Evolutionary conservation across 192 early-diverging fungal genomes (phyloP), one percentile per base, ranked within the genome.

Genomic region (Ramicandelaber brevisporus): DNA sequence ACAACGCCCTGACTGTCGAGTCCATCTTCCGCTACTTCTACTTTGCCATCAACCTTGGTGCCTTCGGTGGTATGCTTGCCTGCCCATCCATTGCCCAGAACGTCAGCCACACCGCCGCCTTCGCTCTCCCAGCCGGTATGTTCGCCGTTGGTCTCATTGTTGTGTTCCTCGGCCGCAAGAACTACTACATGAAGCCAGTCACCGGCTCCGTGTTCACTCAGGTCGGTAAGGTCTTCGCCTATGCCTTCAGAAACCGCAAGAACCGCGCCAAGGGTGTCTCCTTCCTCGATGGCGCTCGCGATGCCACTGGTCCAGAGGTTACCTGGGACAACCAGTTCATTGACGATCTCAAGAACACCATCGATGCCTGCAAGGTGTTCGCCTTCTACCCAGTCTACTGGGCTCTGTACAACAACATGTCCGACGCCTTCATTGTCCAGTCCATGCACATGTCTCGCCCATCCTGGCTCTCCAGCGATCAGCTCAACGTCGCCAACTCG

Each of bases 401-500:
- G 50, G 40, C 36, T 21, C 27, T 52, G 21, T 71, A 69, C 34
- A 41, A 43, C 30, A 63, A 75, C 38, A 69, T 71, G 36, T 46
- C 43, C 15, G 61, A 54, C 44, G 71, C 68, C 38, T 42, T 75
- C 41, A 48, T 66, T 20, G 58, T 61, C 13, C 63, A 65, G 36
- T 59, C 61, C 24, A 52, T 48, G 29, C 56, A 52, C 14, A 71
- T 74, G 65, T 19, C 37, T 15, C 36, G 47, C 17, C 48, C 56
- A 14, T 47, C 50, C 20, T 31, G 41, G 27, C 44, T 74, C 16
- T 59, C 71, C 25, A 65, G 67, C 38, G 72, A 76, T 36, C 57
- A 67, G 27, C 59, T 79, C 42, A 57, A 63, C 31, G 68, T 67
- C 38, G 53, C 73, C 22, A 61, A 73, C 34, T 63, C 71, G n/a